phyloP scores from a whole-genome alignment of 495 filamentous ascomycete species.

The Xylaria scruposa region DNA sequence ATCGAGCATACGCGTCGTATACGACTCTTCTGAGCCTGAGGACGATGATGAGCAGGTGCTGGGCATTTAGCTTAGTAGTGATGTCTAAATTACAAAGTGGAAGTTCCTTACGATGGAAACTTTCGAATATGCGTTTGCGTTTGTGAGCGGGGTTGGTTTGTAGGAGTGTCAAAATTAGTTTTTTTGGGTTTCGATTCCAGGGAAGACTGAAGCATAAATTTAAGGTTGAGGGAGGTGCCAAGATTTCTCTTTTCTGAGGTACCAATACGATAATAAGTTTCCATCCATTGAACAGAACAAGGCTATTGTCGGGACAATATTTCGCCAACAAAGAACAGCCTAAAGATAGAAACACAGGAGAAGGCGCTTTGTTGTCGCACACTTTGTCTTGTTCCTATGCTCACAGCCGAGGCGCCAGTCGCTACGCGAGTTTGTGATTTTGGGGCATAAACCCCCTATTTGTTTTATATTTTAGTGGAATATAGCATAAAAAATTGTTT shows the following conservation, averaged over 20 bases:
- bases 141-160: not conserved
- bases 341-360: not conserved
- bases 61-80: conserved; percentile 5
- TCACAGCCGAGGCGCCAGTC: not conserved
- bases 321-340: not conserved
- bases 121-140: not conserved
- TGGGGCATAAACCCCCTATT: not conserved
- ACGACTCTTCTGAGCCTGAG: conserved; percentile 17
- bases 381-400: not conserved
- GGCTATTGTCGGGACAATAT: not conserved
- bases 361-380: not conserved
- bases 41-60: not conserved
- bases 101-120: not conserved
- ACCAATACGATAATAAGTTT: not conserved
- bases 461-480: not conserved
- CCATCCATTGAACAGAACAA: not conserved
- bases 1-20: conserved; percentile 17
- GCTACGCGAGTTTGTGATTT: not conserved
- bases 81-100: not conserved
- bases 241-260: not conserved
- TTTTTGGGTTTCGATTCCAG: not conserved
- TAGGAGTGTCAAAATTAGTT: no score
- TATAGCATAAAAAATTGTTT: not conserved
- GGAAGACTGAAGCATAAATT: not conserved
- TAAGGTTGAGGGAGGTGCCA: not conserved